Evolutionary conservation across 495 filamentous ascomycete genomes (phyloP).

Genomic region (Xylaria nigripes): DNA sequence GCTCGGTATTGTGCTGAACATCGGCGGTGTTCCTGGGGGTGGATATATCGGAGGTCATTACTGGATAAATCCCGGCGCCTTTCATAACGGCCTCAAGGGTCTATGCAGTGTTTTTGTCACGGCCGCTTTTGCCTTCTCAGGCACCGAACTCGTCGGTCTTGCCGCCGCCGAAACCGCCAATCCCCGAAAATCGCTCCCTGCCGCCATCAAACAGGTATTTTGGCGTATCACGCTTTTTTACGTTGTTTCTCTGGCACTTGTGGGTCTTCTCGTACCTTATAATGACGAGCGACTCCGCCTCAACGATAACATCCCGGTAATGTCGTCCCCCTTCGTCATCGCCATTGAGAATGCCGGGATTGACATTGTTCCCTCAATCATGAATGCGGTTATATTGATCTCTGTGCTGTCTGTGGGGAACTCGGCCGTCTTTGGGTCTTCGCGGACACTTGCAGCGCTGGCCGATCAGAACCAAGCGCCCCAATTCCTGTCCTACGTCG

Average conservation of each 20-base stretch:
- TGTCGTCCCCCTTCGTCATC: constrained; percentile 83
- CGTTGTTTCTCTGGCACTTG: constrained; percentile 61
- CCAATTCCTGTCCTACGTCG: constrained; percentile 67
- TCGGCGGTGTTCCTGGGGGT: constrained; percentile 64
- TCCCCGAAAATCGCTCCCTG: constrained; percentile 77
- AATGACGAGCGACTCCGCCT: constrained; percentile 51
- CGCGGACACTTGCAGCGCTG: constrained; percentile 75
- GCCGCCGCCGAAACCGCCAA: constrained; percentile 84
- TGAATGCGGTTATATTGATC: constrained; percentile 87
- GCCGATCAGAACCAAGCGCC: constrained; percentile 83
- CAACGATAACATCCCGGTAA: constrained; percentile 46
- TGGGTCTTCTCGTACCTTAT: constrained; percentile 71
- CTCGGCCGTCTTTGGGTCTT: constrained; percentile 78
- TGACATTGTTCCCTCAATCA: constrained; percentile 63
- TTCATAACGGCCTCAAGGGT: constrained; percentile 89
- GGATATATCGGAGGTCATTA: constrained; percentile 77
- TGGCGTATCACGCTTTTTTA: constrained; percentile 92
- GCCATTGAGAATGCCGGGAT: constrained; percentile 77
- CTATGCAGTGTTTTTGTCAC: constrained; percentile 90
- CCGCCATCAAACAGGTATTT: constrained; percentile 87
- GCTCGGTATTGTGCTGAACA: constrained; percentile 69
- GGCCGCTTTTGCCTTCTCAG: constrained; percentile 85
- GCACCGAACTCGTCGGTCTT: constrained; percentile 88
- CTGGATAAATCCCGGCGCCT: constrained; percentile 82
- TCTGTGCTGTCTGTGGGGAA: constrained; percentile 84